Percentiles rank a stretch among this genome's conserved stretches.
Conservation (phyloP, 179 eudicot species). For the Silene coronaria region DNA sequence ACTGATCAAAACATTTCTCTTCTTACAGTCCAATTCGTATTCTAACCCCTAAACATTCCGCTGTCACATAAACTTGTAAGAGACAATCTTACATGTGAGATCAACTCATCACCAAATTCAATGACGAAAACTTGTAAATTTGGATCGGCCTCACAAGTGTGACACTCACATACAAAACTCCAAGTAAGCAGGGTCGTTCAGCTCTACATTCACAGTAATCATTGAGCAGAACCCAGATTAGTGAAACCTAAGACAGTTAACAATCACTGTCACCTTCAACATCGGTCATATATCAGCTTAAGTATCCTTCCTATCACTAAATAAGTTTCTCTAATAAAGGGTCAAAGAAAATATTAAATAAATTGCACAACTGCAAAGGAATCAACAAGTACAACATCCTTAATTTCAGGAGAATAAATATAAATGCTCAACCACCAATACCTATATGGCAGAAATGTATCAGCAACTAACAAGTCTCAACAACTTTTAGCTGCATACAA, state of each 20-base stretch:
- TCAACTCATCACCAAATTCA: not conserved
- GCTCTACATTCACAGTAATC: not conserved
- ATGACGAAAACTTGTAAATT: not conserved
- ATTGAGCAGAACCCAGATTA: not conserved
- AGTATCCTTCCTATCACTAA: not conserved
- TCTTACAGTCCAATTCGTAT: not conserved
- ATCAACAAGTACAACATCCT: slow-evolving; percentile 3
- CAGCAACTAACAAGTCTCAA: slow-evolving; percentile 21
- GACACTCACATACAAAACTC: not conserved
- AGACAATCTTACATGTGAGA: not conserved
- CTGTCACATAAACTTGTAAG: not conserved
- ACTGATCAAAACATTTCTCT: not conserved
- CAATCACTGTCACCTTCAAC: not conserved
- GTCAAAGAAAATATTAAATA: not conserved
- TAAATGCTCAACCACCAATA: slow-evolving; percentile 27
- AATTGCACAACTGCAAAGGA: not conserved
- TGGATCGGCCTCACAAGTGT: not conserved
- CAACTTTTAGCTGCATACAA: slow-evolving; percentile 15
- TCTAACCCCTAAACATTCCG: slow-evolving; percentile 5
- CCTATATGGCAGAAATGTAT: slow-evolving; percentile 16
- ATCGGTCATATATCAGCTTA: not conserved
- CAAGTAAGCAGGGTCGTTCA: not conserved
- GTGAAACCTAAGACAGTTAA: not conserved
- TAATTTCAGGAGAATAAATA: slow-evolving; percentile 7
- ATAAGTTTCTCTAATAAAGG: not conserved